Percentiles rank a stretch among this genome's conserved stretches.
These are phyloP conservation scores for Mariannaea elegans DNA, from an alignment of 2,329 filamentous ascomycete genomes.

Conservation along the genomic window DNA sequence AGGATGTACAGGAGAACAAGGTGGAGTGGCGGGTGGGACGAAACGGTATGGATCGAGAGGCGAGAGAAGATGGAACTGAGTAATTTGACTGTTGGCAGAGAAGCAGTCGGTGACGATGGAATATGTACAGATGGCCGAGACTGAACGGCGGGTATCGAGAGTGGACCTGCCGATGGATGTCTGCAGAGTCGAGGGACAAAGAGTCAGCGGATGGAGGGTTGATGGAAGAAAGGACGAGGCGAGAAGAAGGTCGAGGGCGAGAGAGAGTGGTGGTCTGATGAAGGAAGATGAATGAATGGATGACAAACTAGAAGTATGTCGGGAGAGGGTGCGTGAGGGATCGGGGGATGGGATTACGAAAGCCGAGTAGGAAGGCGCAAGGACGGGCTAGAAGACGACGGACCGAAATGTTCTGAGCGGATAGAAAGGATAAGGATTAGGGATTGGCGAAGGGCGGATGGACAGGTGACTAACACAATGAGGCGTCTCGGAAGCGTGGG, in stretches of 20 bases:
- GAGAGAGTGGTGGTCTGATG: neutral
- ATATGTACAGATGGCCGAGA: constrained; percentile 29
- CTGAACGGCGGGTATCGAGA: constrained; percentile 45
- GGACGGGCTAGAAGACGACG: constrained; percentile 22
- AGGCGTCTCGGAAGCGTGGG: constrained; percentile 31
- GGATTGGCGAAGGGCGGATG: constrained; percentile 23
- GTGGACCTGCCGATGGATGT: constrained; percentile 33
- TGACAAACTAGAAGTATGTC: constrained; percentile 12
- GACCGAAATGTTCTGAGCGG: constrained; percentile 22
- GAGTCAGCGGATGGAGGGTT: constrained; percentile 30
- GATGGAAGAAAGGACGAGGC: constrained; percentile 9
- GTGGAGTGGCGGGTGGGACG: constrained; percentile 18
- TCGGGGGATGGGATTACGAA: constrained; percentile 17
- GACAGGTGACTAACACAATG: constrained; percentile 42
- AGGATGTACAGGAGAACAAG: neutral
- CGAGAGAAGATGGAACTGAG: constrained; percentile 16
- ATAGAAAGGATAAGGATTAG: constrained; percentile 26
- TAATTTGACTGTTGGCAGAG: constrained; percentile 26
- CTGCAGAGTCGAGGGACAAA: constrained; percentile 35
- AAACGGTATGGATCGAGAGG: constrained; percentile 24
- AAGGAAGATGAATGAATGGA: constrained; percentile 15
- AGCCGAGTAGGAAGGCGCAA: constrained; percentile 17
- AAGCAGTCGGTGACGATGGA: constrained; percentile 38
- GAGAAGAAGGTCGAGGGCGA: constrained; percentile 12
- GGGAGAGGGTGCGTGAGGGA: constrained; percentile 3